phyloP scores from a whole-genome alignment of 192 early-diverging fungal genomes.

The Allomyces javanicus region DNA sequence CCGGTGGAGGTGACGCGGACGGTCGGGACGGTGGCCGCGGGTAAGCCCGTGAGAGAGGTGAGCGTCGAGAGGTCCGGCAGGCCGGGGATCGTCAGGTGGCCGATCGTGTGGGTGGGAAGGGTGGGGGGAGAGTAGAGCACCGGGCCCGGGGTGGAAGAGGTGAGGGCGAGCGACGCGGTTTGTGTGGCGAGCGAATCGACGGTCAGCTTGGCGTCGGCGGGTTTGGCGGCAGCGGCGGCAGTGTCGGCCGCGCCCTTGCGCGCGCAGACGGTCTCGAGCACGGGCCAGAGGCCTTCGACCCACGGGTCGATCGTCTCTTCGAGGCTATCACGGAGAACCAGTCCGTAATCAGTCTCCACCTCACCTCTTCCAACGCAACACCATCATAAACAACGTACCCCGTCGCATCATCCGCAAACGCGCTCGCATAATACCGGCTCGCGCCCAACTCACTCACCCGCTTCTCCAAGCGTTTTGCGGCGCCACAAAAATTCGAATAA shows the following conservation, averaged over 20 bases:
- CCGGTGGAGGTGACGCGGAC: neutral
- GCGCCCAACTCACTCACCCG: conserved; percentile 57
- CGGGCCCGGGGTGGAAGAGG: neutral
- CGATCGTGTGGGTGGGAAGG: neutral
- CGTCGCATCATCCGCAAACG: conserved; percentile 77
- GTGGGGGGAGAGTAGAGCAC: neutral
- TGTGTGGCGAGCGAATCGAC: neutral
- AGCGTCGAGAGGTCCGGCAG: too few species aligned
- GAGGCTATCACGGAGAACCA: too few species aligned
- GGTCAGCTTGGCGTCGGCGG: neutral
- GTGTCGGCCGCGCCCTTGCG: neutral
- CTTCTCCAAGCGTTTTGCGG: conserved; percentile 58
- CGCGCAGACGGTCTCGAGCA: conserved; percentile 22
- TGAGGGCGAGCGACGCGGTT: neutral
- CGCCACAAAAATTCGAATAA: conserved; percentile 82
- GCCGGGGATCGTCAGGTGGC: neutral
- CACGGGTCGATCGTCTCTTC: conserved; percentile 81
- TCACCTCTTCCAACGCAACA: too few species aligned
- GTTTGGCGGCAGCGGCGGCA: neutral
- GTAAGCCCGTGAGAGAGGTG: neutral
- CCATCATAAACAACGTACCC: conserved; percentile 45
- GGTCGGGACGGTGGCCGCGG: neutral
- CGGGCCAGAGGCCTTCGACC: conserved; percentile 65
- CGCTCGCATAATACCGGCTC: conserved; percentile 47
- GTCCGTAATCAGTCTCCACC: too few species aligned